Conservation (phyloP, 2,329 filamentous ascomycete genomes). For the Ophidiomyces ophidiicola region DNA sequence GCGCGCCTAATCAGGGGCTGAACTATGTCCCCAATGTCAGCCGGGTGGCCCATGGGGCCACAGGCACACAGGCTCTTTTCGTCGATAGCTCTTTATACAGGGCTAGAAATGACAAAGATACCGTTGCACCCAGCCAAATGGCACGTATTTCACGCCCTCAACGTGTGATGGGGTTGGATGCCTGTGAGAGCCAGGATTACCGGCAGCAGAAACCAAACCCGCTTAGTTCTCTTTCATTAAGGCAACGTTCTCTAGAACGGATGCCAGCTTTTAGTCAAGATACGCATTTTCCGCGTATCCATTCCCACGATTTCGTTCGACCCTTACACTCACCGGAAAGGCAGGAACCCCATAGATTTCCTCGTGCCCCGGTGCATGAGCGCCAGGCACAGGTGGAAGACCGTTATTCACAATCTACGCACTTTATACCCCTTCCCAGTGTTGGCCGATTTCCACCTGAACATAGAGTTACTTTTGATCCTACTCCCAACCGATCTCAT, state of each 20-base stretch:
- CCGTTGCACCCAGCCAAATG: constrained; percentile 3
- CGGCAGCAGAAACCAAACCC: not conserved
- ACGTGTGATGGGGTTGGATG: not conserved
- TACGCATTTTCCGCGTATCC: constrained; percentile 17
- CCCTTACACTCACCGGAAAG: constrained; percentile 20
- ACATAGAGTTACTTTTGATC: not conserved
- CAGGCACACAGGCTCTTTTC: constrained; percentile 1
- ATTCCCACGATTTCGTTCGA: constrained; percentile 30
- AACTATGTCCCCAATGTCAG: constrained; percentile 13
- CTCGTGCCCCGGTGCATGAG: not conserved
- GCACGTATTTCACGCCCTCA: not conserved
- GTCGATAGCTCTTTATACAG: constrained; percentile 3
- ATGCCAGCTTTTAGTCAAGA: constrained; percentile 14
- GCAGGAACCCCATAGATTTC: constrained; percentile 13
- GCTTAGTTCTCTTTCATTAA: constrained; percentile 11
- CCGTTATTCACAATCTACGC: not conserved
- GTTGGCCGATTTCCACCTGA: not conserved
- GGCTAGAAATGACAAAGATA: constrained; percentile 2
- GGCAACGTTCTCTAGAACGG: constrained; percentile 17
- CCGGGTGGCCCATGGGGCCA: constrained; percentile 1
- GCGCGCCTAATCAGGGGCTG: not conserved
- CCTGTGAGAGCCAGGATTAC: not conserved
- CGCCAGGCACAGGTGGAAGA: not conserved
- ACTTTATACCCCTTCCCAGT: not conserved
- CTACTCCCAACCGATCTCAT: not conserved